Percentiles rank a stretch among this genome's conserved stretches.
These are phyloP conservation scores for Candida sakaeoensis DNA, from an alignment of 805 yeast species.

Conservation along the genomic window DNA sequence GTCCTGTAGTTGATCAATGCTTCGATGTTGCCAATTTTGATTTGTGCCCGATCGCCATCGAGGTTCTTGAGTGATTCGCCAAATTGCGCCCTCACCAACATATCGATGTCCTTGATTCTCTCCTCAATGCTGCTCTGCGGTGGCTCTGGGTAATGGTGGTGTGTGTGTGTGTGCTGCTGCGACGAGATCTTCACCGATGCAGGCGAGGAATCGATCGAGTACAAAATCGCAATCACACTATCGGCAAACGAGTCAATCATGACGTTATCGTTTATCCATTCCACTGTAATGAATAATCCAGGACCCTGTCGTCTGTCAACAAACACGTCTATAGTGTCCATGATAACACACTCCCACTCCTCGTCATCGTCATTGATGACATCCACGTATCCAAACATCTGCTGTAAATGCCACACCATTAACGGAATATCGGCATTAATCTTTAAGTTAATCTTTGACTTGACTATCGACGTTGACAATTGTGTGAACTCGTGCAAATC, in stretches of 20 bases:
- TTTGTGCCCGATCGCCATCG: constrained; percentile 47
- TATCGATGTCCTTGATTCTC: constrained; percentile 48
- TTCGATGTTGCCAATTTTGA: constrained; percentile 69
- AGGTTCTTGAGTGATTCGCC: constrained; percentile 63
- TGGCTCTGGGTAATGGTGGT: background rate
- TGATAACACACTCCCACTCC: constrained; percentile 41
- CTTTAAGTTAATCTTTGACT: constrained; percentile 73
- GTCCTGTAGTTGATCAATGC: constrained; percentile 66
- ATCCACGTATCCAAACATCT: constrained; percentile 88
- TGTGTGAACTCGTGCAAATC: constrained; percentile 89
- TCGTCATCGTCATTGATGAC: constrained; percentile 54
- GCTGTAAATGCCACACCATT: constrained; percentile 84
- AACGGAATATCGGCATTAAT: constrained; percentile 80
- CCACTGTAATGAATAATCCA: constrained; percentile 55
- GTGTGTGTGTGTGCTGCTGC: constrained; percentile 47
- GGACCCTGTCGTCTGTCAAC: constrained; percentile 34
- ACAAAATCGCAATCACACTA: constrained; percentile 81
- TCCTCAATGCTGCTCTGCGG: constrained; percentile 27
- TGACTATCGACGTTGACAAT: constrained; percentile 76
- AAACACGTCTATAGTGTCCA: constrained; percentile 42
- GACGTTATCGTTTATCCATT: constrained; percentile 81
- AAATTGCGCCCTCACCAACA: constrained; percentile 77
- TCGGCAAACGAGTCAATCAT: constrained; percentile 94
- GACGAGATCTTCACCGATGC: constrained; percentile 90
- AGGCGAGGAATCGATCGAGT: constrained; percentile 92